Conservation (phyloP, 345 rosid genomes). For the Raphanus raphanistrum region DNA sequence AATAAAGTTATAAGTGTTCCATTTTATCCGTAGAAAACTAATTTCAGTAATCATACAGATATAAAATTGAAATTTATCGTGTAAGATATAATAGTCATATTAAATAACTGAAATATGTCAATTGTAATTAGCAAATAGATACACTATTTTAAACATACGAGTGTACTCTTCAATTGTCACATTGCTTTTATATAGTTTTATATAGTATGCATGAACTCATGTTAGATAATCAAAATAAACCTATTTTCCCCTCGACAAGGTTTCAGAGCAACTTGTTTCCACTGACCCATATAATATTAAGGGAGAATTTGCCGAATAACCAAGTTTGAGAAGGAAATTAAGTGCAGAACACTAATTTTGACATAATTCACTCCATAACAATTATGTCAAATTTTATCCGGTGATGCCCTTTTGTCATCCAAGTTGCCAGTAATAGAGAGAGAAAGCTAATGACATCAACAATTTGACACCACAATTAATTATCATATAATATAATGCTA, state of each 20-base stretch:
- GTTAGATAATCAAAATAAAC: too few relatives aligned
- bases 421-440: too few relatives aligned
- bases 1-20: background rate
- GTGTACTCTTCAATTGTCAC: background rate
- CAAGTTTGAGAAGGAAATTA: too few relatives aligned
- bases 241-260: background rate
- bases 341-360: too few relatives aligned
- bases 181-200: background rate
- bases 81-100: background rate
- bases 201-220: too few relatives aligned
- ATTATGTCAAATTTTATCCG: too few relatives aligned
- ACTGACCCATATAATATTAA: background rate
- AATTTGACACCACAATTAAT: too few relatives aligned
- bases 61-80: background rate
- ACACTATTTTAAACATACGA: background rate
- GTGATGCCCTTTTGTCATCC: too few relatives aligned
- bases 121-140: background rate
- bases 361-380: too few relatives aligned
- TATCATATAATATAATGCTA: too few relatives aligned
- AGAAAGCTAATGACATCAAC: too few relatives aligned
- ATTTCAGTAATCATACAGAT: background rate
- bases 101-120: background rate
- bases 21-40: background rate
- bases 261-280: conserved; percentile 5
- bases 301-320: too few relatives aligned